Percentiles rank a stretch among this genome's conserved stretches.
These are phyloP conservation scores for Colletotrichum abscissum DNA, from an alignment of 2,329 filamentous ascomycete genomes.

Conservation along the genomic window DNA sequence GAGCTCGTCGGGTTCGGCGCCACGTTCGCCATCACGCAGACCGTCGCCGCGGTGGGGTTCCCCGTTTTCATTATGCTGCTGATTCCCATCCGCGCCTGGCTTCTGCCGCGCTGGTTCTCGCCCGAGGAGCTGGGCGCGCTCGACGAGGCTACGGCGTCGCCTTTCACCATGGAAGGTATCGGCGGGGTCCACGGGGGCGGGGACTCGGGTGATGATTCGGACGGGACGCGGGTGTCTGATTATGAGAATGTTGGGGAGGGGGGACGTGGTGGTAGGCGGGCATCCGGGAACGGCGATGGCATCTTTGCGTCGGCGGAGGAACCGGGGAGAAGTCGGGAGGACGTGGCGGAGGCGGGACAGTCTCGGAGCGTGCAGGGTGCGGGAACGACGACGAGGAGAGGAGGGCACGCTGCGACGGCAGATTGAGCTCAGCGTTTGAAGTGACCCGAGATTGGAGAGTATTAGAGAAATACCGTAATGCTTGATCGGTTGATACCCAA, in stretches of 20 bases:
- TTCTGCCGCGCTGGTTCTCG: conserved; percentile 72
- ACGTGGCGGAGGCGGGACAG: conserved; percentile 47
- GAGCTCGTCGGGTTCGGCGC: conserved; percentile 79
- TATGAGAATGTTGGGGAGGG: conserved; percentile 34
- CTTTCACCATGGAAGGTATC: conserved; percentile 81
- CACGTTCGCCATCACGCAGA: conserved; percentile 87
- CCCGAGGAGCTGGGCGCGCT: conserved; percentile 69
- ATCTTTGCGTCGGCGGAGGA: conserved; percentile 42
- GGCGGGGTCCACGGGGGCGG: conserved; percentile 68
- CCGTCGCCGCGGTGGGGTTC: conserved; percentile 84
- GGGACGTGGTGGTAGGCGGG: conserved; percentile 18
- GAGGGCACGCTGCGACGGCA: background rate
- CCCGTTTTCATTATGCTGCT: conserved; percentile 78
- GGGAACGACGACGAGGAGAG: background rate
- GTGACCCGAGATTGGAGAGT: background rate
- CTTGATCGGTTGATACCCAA: background rate
- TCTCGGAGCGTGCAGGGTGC: background rate
- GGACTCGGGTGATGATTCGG: conserved; percentile 36
- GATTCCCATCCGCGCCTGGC: conserved; percentile 72
- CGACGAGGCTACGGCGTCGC: conserved; percentile 80
- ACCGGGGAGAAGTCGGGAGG: conserved; percentile 47
- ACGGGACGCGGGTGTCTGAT: conserved; percentile 14
- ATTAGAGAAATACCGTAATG: background rate
- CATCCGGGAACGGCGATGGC: conserved; percentile 37
- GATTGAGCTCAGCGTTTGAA: background rate